phyloP scores from a whole-genome alignment of 352 stramenopile genomes.

The Pythium grandisporangium region DNA sequence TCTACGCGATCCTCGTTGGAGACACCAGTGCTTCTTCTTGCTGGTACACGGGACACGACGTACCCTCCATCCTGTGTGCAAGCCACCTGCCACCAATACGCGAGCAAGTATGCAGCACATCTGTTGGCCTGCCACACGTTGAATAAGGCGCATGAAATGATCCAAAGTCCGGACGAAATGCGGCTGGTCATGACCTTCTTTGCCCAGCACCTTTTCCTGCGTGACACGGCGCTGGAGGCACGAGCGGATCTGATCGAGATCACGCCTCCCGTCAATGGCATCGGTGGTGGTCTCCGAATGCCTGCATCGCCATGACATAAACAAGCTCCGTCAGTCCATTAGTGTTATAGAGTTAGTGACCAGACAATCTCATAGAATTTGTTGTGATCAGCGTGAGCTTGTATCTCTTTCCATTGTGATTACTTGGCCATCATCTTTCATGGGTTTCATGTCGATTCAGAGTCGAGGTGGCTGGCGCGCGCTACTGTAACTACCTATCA shows the following conservation, averaged over 20 bases:
- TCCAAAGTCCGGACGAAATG: conserved; percentile 39
- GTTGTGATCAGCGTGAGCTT: no score
- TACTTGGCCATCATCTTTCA: no score
- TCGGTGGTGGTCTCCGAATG: no score
- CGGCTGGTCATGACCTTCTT: conserved; percentile 54
- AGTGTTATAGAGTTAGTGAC: no score
- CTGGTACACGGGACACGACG: conserved; percentile 19
- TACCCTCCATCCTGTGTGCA: conserved; percentile 26
- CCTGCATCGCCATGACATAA: no score
- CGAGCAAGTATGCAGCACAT: conserved; percentile 7
- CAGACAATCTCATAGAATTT: no score
- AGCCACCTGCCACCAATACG: conserved; percentile 19
- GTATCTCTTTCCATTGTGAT: no score
- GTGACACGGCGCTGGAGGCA: conserved; percentile 37
- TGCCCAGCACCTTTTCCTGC: conserved; percentile 29
- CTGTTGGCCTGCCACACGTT: conserved; percentile 7
- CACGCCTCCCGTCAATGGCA: no score
- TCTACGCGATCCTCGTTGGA: conserved; percentile 2
- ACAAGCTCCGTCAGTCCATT: no score
- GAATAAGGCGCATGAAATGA: conserved; percentile 45
- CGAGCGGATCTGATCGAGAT: conserved; percentile 53
- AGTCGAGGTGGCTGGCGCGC: no score
- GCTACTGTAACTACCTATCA: no score
- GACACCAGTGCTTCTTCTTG: conserved; percentile 39
- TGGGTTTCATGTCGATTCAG: no score